These are phyloP conservation scores for Niveomyces coronatus DNA, from an alignment of 2,329 filamentous ascomycete species.

Conservation along the genomic window DNA sequence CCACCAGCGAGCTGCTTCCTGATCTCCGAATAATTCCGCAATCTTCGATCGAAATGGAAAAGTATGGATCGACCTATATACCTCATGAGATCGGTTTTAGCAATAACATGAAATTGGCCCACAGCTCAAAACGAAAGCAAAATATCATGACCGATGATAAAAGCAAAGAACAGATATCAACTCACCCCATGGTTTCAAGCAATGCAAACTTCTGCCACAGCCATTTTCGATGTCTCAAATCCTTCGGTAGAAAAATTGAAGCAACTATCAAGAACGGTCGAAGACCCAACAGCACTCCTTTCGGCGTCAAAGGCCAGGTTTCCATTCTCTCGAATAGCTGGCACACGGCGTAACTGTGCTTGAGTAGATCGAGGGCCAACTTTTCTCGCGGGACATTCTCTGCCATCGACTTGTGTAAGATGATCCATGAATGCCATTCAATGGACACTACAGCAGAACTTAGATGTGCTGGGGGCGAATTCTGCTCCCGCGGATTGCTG, in stretches of 20 bases:
- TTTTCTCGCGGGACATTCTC: constrained; percentile 43
- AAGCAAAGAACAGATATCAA: constrained; percentile 13
- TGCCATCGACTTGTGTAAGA: constrained; percentile 73
- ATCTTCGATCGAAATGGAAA: constrained; percentile 63
- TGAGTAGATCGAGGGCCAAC: constrained; percentile 42
- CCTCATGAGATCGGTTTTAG: no score
- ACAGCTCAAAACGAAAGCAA: background rate
- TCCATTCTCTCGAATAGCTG: constrained; percentile 72
- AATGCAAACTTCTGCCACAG: constrained; percentile 66
- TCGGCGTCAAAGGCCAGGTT: constrained; percentile 58
- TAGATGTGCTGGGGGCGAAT: constrained; percentile 60
- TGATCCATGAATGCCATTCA: constrained; percentile 67
- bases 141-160: background rate
- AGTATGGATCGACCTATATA: constrained; percentile 69
- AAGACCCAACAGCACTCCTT: constrained; percentile 59
- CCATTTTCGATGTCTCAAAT: constrained; percentile 67
- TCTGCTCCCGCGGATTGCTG: constrained; percentile 61
- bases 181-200: constrained; percentile 71
- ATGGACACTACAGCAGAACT: constrained; percentile 63
- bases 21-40: constrained; percentile 62
- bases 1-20: constrained; percentile 76
- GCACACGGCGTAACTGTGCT: constrained; percentile 59
- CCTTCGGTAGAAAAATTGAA: constrained; percentile 68
- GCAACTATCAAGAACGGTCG: constrained; percentile 71
- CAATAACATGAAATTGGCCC: no score